phyloP scores from a whole-genome alignment of 1,284 basidiomycete genomes.

The Xerocomus amazonicus region DNA sequence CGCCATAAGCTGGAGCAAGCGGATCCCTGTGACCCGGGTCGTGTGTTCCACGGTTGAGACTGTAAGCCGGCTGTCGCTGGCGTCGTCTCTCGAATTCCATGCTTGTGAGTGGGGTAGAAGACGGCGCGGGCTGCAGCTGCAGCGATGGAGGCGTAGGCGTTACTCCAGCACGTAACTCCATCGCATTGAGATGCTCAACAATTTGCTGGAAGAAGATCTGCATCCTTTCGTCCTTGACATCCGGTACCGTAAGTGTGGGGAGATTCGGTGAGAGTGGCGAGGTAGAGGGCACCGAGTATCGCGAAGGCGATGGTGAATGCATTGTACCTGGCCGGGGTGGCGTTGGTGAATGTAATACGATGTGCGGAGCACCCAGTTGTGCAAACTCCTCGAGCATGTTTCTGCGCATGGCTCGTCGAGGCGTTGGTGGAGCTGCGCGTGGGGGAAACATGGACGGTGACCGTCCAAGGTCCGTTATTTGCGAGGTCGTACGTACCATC shows the following conservation, averaged over 20 bases:
- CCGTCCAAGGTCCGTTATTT: conserved; percentile 27
- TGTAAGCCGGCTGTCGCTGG: conserved; percentile 11
- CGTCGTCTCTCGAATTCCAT: conserved; percentile 17
- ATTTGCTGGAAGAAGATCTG: conserved; percentile 81
- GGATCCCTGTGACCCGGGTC: conserved; percentile 8
- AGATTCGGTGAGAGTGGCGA: conserved; percentile 35
- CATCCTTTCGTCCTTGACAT: conserved; percentile 56
- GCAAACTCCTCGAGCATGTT: conserved; percentile 19
- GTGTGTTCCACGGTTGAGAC: neutral
- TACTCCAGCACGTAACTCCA: conserved; percentile 47
- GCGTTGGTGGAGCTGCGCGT: conserved; percentile 59
- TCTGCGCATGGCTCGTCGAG: conserved; percentile 39
- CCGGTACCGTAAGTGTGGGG: conserved; percentile 36
- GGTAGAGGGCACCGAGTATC: conserved; percentile 18
- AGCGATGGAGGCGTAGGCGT: conserved; percentile 20
- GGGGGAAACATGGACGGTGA: conserved; percentile 43
- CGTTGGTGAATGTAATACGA: conserved; percentile 31
- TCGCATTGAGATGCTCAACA: conserved; percentile 71
- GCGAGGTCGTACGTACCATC: conserved; percentile 24
- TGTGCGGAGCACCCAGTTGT: conserved; percentile 20
- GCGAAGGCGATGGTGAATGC: conserved; percentile 31
- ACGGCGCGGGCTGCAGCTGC: conserved; percentile 12
- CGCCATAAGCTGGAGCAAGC: conserved; percentile 7
- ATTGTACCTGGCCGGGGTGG: conserved; percentile 23
- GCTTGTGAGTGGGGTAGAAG: conserved; percentile 19